Percentiles rank a stretch among this genome's conserved stretches.
phyloP scores from a whole-genome alignment of 1,139 yeast genomes.

The Kodamaea sp. region DNA sequence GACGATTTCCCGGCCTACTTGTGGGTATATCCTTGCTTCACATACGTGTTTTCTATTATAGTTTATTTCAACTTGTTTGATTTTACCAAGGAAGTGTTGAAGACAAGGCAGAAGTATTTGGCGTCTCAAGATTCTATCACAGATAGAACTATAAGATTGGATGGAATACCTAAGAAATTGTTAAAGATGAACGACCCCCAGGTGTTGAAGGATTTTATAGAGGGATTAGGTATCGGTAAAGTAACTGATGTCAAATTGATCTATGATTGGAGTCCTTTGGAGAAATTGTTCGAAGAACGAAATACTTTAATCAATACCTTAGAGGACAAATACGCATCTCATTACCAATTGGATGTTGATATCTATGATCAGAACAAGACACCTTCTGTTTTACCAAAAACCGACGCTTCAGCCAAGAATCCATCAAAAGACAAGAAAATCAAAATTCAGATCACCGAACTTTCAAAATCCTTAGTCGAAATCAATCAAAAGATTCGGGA shows the following conservation, averaged over 20 bases:
- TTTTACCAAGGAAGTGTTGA: slow-evolving; percentile 39
- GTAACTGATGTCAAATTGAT: slow-evolving; percentile 56
- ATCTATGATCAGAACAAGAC: slow-evolving; percentile 31
- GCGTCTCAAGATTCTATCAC: slow-evolving; percentile 48
- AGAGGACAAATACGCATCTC: slow-evolving; percentile 48
- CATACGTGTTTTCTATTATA: slow-evolving; percentile 42
- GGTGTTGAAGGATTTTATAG: slow-evolving; percentile 53
- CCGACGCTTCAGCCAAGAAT: slow-evolving; percentile 2
- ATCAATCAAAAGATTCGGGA: slow-evolving; percentile 31
- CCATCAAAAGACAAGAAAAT: slow-evolving; percentile 5
- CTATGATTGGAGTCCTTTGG: slow-evolving; percentile 55
- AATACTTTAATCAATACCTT: slow-evolving; percentile 31
- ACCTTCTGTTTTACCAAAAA: slow-evolving; percentile 27
- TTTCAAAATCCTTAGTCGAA: slow-evolving; percentile 24
- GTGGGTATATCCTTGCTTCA: slow-evolving; percentile 46
- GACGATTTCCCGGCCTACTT: slow-evolving; percentile 23
- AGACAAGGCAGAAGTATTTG: slow-evolving; percentile 43
- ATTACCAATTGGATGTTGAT: slow-evolving; percentile 48
- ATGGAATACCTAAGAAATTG: slow-evolving; percentile 50
- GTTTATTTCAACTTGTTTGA: slow-evolving; percentile 35
- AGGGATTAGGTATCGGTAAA: slow-evolving; percentile 61
- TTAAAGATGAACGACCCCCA: slow-evolving; percentile 40
- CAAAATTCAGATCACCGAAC: slow-evolving; percentile 17
- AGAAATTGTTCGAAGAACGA: slow-evolving; percentile 41
- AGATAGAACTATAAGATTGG: slow-evolving; percentile 47